phyloP scores from a whole-genome alignment of 2,329 filamentous ascomycete species.

The Aureobasidium pullulans region DNA sequence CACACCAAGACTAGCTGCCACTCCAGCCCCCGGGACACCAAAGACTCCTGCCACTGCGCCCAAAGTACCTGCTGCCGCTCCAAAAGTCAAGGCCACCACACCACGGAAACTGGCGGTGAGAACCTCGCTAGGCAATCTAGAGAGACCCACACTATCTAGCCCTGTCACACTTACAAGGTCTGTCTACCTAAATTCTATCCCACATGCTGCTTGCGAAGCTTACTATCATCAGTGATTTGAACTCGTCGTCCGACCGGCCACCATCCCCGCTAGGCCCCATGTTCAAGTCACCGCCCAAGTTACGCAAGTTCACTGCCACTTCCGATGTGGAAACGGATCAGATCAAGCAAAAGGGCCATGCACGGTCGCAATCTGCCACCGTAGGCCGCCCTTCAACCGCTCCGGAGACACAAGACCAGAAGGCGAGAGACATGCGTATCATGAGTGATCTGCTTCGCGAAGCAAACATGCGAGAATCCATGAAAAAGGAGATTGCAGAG shows the following conservation, averaged over 20 bases:
- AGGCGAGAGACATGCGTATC: conserved; percentile 15
- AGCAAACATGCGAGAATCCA: conserved; percentile 12
- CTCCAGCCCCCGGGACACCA: background rate
- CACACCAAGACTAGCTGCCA: conserved; percentile 4
- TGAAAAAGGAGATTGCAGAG: conserved; percentile 14
- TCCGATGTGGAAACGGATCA: conserved; percentile 16
- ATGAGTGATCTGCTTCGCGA: conserved; percentile 18
- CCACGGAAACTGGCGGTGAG: conserved; percentile 10
- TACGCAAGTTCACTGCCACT: conserved; percentile 1
- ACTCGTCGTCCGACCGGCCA: background rate
- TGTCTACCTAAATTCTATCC: too few species aligned
- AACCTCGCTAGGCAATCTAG: background rate
- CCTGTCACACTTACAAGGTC: background rate
- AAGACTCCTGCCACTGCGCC: background rate
- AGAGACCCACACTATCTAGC: background rate
- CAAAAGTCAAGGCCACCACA: background rate
- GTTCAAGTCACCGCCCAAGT: conserved; percentile 11
- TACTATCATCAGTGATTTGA: background rate
- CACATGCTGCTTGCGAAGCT: background rate
- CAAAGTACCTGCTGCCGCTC: background rate
- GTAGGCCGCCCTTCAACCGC: conserved; percentile 13
- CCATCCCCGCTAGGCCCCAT: background rate
- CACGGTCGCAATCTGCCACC: conserved; percentile 11
- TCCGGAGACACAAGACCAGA: conserved; percentile 15
- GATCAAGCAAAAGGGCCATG: conserved; percentile 13